Base-by-base conservation (phyloP, 208 protist species). In the Leishmania major region DNA sequence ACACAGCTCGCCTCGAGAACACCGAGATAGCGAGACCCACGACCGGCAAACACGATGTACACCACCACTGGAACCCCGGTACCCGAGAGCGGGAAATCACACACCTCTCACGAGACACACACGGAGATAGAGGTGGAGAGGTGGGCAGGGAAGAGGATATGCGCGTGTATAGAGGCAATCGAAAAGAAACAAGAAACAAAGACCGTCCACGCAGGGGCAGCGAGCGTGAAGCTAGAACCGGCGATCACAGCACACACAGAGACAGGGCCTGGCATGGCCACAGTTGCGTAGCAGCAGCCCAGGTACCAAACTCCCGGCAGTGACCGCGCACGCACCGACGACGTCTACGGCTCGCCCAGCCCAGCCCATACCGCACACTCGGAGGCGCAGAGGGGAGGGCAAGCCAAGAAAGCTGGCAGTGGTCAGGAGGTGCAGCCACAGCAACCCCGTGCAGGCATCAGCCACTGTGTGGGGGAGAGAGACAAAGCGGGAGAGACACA, bases 401-500 rank as follows among this genome's bases (percentile, higher is more conserved):
- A 0, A n/a, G 40, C 4, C 66, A 19, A 8, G 13, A 72, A 47
- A 49, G 31, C 40, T 47, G 22, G 66, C 13, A 7, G 37, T n/a
- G 66, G 5, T 15, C 66, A 72, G 31, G 7, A 72, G 37, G 31
- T 47, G 37, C 37, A 72, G 7, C 43, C 35, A 73, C 19, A 51
- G 43, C 25, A 7, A 31, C 35, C 37, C 10, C 69, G 25, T 49
- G 69, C 43, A 73, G 8, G 43, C 69, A 51, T 73, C 28, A 31
- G 69, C 37, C 37, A 73, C 43, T 73, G 69, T 49, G 69, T 5
- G 40, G 69, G 66, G n/a, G n/a, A n/a, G n/a, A n/a, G n/a, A n/a
- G n/a, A n/a, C n/a, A n/a, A n/a, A n/a, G n/a, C n/a, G n/a, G n/a
- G n/a, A n/a, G n/a, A n/a, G n/a, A n/a, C n/a, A n/a, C n/a, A n/a